Base-by-base conservation (phyloP, 2,329 filamentous ascomycete genomes). In the Blastomyces parvus region DNA sequence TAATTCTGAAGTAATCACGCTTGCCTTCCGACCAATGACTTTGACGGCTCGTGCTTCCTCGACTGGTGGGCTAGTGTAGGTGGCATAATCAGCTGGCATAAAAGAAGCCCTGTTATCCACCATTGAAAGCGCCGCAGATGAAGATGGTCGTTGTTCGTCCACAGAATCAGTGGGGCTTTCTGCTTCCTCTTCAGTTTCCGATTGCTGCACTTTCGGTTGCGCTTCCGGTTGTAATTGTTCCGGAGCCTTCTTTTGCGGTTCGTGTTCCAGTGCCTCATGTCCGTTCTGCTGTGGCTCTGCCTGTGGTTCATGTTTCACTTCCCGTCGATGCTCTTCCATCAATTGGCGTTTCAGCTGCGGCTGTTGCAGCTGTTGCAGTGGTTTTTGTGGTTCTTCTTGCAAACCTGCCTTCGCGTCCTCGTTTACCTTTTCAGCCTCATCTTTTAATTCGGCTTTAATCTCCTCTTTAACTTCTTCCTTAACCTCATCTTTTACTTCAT, bases 11-110 rank as follows among this genome's bases (percentile, higher is more conserved):
- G 33, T 36, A 52, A 61, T 61, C 11, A 61, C 36, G n/a, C 46
- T 61, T 25, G 59, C 59, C 22, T 61, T 50, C 5, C 46, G 44
- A 27, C 46, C 30, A 53, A 50, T 50, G 59, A 61, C 44, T 53
- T 50, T 36, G 22, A 61, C 22, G n/a, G 59, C 44, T 11, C 33
- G 59, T 27, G 59, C 59, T 38, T 52, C 59, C 44, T 61, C 59
- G 40, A 61, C 59, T 40, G 59, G 59, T 17, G 44, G 40, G 19
- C 27, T 46, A 11, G 50, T 53, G 17, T 33, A 61, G 22, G 17
- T 53, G 19, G 59, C 50, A 61, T 61, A 46, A 61, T 61, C 59
- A 11, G 25, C 19, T 36, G 44, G 19, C 59, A 61, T 53, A 22
- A 53, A 38, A 19, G 59, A 61, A 7, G 19, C 46, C 22, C 59